Conservation (phyloP, 257 asterid species). For the Linderniella brevidens region DNA sequence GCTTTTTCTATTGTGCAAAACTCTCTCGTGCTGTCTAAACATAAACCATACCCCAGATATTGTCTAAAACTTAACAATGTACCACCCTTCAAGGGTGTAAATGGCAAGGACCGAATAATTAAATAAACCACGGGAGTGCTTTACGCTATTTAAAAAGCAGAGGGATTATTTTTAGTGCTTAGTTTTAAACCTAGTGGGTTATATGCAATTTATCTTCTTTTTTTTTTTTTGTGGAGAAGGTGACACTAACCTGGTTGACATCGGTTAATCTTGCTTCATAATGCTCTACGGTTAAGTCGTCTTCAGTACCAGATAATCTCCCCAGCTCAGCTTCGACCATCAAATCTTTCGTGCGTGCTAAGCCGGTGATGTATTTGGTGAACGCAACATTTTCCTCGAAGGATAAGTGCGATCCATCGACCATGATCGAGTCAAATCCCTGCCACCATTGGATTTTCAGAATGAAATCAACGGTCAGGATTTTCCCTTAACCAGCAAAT, state of each 20-base stretch:
- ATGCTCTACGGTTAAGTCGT: conserved; percentile 78
- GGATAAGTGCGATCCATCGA: conserved; percentile 80
- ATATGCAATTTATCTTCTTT: too few relatives aligned
- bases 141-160: too few relatives aligned
- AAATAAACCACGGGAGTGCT: too few relatives aligned
- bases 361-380: conserved; percentile 48
- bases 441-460: conserved; percentile 18
- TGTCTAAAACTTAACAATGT: too few relatives aligned
- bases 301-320: conserved; percentile 96
- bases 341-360: conserved; percentile 49
- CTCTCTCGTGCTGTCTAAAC: too few relatives aligned
- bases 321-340: conserved; percentile 96
- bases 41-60: too few relatives aligned
- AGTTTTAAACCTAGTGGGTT: too few relatives aligned
- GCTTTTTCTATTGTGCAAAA: too few relatives aligned
- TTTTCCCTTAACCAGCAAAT: neutral
- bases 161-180: too few relatives aligned
- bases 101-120: too few relatives aligned
- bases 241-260: conserved; percentile 48
- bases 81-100: too few relatives aligned
- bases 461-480: neutral
- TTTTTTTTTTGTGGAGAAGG: neutral
- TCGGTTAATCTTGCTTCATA: conserved; percentile 84
- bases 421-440: conserved; percentile 96
- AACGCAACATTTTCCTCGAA: conserved; percentile 57